Evolutionary conservation across 208 protist species (phyloP).

Genomic region (Entamoeba histolytica): DNA sequence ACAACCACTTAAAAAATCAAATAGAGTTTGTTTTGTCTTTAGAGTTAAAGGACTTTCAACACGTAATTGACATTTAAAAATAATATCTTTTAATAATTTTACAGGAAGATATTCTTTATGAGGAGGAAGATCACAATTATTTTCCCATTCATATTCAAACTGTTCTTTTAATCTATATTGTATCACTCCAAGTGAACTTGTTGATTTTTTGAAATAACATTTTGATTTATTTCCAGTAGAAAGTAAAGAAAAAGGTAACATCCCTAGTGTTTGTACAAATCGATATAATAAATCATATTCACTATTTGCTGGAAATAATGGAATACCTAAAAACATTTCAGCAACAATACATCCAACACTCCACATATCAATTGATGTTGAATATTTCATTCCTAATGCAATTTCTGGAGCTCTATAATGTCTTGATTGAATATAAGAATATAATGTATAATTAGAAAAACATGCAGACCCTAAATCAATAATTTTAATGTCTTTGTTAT

Average conservation of each 20-base stretch:
- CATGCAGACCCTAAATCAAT: conserved; percentile 17
- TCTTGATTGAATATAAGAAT: too few relatives aligned
- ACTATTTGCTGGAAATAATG: conserved; percentile 73
- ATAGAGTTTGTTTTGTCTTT: neutral
- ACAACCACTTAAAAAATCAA: neutral
- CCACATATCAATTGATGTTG: conserved; percentile 85
- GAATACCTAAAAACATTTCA: conserved; percentile 54
- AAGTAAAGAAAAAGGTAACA: neutral
- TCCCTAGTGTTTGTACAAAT: neutral
- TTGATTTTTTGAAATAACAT: neutral
- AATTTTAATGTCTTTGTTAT: neutral
- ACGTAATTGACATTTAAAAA: neutral
- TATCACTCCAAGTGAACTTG: too few relatives aligned
- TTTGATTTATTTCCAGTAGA: neutral
- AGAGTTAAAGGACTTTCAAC: neutral
- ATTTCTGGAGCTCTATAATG: too few relatives aligned
- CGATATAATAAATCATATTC: conserved; percentile 34
- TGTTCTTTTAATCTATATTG: neutral
- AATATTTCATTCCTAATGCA: conserved; percentile 69
- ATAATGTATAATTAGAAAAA: conserved; percentile 50
- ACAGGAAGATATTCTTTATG: neutral
- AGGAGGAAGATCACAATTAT: neutral
- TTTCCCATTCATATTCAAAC: neutral
- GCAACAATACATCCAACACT: conserved; percentile 84
- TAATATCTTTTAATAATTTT: neutral